phyloP scores from a whole-genome alignment of 2,329 filamentous ascomycete species.

The Fusarium sulawesiense region DNA sequence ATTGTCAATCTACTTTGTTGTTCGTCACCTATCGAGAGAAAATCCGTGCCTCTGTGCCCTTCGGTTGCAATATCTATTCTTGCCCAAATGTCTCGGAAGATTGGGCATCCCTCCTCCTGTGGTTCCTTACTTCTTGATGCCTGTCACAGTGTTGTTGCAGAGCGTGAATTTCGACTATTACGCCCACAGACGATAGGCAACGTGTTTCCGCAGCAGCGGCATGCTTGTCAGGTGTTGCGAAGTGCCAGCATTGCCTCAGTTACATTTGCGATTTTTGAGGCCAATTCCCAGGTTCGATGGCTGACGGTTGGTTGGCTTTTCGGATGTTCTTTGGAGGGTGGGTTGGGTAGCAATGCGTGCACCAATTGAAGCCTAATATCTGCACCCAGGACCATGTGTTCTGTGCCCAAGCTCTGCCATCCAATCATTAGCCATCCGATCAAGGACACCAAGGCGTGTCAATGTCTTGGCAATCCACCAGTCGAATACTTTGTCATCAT shows the following conservation, averaged over 20 bases:
- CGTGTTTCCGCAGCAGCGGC: constrained; percentile 41
- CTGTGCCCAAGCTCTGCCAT: constrained; percentile 39
- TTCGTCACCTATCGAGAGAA: constrained; percentile 27
- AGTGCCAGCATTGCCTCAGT: constrained; percentile 40
- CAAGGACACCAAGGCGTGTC: constrained; percentile 22
- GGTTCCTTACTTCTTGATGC: constrained; percentile 30
- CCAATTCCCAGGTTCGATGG: constrained; percentile 18
- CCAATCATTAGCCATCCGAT: constrained; percentile 41
- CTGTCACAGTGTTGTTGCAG: constrained; percentile 29
- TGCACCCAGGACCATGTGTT: constrained; percentile 41
- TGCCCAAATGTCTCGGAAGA: constrained; percentile 37
- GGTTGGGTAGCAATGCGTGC: constrained; percentile 56
- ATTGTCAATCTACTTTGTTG: constrained; percentile 26
- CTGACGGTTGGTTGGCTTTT: constrained; percentile 22
- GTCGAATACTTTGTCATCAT: constrained; percentile 24
- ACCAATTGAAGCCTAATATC: constrained; percentile 53
- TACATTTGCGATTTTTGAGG: constrained; percentile 38
- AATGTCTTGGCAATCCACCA: constrained; percentile 29
- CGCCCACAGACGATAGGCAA: constrained; percentile 43
- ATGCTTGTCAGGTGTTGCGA: constrained; percentile 38
- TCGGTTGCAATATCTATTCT: constrained; percentile 34
- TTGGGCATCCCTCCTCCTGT: constrained; percentile 44
- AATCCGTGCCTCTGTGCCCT: constrained; percentile 29
- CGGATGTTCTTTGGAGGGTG: constrained; percentile 34
- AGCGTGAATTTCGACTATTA: constrained; percentile 25